These are phyloP conservation scores for Amanita phalloides DNA, from an alignment of 768 basidiomycete genomes.

Conservation along the genomic window DNA sequence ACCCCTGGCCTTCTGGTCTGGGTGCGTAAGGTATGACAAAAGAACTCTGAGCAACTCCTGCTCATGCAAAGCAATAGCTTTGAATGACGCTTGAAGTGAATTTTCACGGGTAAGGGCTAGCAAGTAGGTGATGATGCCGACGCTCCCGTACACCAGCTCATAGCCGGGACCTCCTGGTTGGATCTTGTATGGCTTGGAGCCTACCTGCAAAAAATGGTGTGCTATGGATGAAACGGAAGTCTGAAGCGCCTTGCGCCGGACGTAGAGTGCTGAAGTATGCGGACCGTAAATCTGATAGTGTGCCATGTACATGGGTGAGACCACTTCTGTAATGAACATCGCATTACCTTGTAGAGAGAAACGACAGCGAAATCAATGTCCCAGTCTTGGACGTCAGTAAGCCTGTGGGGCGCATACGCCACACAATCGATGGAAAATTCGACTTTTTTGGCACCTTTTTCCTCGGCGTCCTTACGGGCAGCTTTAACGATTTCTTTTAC, in stretches of 20 bases:
- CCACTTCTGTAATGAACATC: not conserved
- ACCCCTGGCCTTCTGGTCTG: conserved; percentile 34
- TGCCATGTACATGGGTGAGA: not conserved
- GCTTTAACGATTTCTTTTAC: conserved; percentile 46
- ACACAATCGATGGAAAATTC: conserved; percentile 72
- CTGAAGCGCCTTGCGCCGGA: conserved; percentile 36
- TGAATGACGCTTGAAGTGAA: conserved; percentile 40
- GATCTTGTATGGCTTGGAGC: conserved; percentile 44
- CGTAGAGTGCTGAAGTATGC: conserved; percentile 58
- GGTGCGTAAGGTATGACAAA: conserved; percentile 42
- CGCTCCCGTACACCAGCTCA: conserved; percentile 53
- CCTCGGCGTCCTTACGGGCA: conserved; percentile 34
- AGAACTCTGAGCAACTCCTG: conserved; percentile 35
- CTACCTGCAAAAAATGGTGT: conserved; percentile 58
- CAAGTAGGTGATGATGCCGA: conserved; percentile 54
- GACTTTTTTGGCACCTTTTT: conserved; percentile 21
- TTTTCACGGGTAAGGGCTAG: conserved; percentile 40
- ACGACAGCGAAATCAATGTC: conserved; percentile 67
- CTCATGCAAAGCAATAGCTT: conserved; percentile 52
- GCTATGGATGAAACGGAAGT: conserved; percentile 41
- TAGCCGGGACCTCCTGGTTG: conserved; percentile 67
- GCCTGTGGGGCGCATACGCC: conserved; percentile 66
- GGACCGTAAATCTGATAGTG: conserved; percentile 59
- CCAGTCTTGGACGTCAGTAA: conserved; percentile 66
- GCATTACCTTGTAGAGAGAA: conserved; percentile 61